phyloP scores from a whole-genome alignment of 73 alveolate genomes.

The Paramecium pentaurelia region DNA sequence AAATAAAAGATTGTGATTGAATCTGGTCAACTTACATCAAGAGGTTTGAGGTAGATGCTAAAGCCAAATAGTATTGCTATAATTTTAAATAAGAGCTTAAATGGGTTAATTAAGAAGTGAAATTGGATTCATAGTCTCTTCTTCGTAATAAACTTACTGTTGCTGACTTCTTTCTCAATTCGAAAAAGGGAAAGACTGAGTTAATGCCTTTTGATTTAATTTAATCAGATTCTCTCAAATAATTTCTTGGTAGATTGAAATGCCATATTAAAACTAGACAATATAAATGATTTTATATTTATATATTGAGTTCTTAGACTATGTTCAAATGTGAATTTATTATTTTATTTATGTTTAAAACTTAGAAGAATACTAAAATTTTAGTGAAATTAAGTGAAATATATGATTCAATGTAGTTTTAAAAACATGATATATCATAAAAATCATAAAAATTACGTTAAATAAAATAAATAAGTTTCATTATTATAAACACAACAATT shows the following conservation, averaged over 20 bases:
- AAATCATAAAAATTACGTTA: neutral
- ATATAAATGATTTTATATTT: neutral
- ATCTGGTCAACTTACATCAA: slow-evolving; percentile 14
- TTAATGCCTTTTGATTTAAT: neutral
- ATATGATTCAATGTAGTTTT: neutral
- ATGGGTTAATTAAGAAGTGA: neutral
- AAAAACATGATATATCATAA: neutral
- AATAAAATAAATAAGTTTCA: neutral
- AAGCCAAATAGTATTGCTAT: neutral
- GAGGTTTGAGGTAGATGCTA: neutral
- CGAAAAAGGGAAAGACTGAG: neutral
- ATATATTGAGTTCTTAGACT: neutral
- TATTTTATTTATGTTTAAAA: too few species aligned
- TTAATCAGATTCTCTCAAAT: neutral
- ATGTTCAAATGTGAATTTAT: neutral
- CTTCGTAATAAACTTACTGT: neutral
- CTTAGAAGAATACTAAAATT: neutral
- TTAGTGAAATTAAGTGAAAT: neutral
- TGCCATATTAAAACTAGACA: neutral
- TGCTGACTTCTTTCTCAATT: slow-evolving; percentile 4
- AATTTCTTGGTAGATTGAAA: slow-evolving; percentile 4
- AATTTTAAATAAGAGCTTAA: neutral
- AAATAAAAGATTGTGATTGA: neutral
- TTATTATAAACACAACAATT: neutral
- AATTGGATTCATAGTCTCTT: neutral